phyloP scores from a whole-genome alignment of 371 early-diverging fungal genomes.

The Massospora cicadina region DNA sequence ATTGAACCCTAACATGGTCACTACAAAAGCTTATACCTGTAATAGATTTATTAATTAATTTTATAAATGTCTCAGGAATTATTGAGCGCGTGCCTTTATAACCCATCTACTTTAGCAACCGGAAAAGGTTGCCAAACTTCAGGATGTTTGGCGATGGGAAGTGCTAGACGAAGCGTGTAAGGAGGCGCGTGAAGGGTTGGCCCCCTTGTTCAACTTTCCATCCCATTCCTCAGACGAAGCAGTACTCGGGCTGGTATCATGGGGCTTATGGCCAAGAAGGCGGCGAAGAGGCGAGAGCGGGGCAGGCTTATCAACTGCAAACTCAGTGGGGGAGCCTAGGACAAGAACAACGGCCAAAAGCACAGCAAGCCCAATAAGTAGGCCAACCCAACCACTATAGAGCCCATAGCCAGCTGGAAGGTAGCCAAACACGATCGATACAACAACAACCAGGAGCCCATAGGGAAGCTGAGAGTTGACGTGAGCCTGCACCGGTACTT shows the following conservation, averaged over 20 bases:
- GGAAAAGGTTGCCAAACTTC: too few relatives aligned
- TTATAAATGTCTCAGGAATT: too few relatives aligned
- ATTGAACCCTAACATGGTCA: too few relatives aligned
- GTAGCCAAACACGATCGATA: constrained; percentile 8
- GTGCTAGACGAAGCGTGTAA: too few relatives aligned
- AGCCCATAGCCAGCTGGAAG: constrained; percentile 7
- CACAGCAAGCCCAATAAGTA: constrained; percentile 1
- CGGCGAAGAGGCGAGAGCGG: not conserved
- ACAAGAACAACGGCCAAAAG: not conserved
- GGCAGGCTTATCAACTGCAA: not conserved
- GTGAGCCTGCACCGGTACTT: constrained; percentile 3
- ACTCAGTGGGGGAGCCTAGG: not conserved
- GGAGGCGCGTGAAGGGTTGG: not conserved
- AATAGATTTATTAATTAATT: too few relatives aligned
- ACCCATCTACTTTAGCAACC: too few relatives aligned
- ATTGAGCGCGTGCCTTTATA: too few relatives aligned
- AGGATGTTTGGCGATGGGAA: too few relatives aligned
- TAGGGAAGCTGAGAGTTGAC: constrained; percentile 12
- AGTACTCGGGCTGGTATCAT: not conserved
- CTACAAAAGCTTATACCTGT: too few relatives aligned
- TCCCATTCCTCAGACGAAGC: not conserved
- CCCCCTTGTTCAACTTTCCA: not conserved
- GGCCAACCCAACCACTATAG: constrained; percentile 10
- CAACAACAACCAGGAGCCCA: not conserved
- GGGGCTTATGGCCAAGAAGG: not conserved